Conservation (phyloP, 202 grass and related monocot genomes). For the Digitaria exilis region DNA sequence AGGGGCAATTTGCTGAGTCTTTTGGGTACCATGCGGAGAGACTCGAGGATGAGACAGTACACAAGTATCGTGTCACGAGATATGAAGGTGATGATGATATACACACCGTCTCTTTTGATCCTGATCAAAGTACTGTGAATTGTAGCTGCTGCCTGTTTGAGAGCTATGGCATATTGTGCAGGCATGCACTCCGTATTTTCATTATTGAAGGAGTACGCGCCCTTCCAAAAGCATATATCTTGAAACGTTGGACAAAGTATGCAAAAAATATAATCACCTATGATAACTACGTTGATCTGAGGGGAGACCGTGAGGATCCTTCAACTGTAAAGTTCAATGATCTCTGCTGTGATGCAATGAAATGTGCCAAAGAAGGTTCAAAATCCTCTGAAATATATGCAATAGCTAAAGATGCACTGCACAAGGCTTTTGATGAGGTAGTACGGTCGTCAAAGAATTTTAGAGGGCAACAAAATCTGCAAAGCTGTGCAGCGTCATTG, state of each 20-base stretch:
- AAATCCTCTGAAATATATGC: slow-evolving; percentile 65
- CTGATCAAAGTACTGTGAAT: slow-evolving; percentile 50
- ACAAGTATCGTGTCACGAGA: slow-evolving; percentile 57
- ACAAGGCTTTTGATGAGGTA: slow-evolving; percentile 69
- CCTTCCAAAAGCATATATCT: slow-evolving; percentile 75
- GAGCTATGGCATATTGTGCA: slow-evolving; percentile 88
- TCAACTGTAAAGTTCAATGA: slow-evolving; percentile 65
- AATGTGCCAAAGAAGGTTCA: slow-evolving; percentile 84
- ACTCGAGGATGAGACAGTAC: slow-evolving; percentile 59
- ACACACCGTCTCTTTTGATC: slow-evolving; percentile 62
- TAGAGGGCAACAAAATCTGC: slow-evolving; percentile 39
- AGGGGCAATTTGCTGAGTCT: slow-evolving; percentile 85
- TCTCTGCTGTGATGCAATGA: slow-evolving; percentile 67
- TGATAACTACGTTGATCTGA: slow-evolving; percentile 72
- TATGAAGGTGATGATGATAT: slow-evolving; percentile 65
- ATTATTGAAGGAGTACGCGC: slow-evolving; percentile 73
- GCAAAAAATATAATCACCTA: slow-evolving; percentile 59
- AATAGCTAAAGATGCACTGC: slow-evolving; percentile 81
- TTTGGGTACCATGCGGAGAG: slow-evolving; percentile 85
- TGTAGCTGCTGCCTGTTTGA: slow-evolving; percentile 89
- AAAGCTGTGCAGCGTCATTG: slow-evolving; percentile 41
- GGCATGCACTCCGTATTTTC: slow-evolving; percentile 80
- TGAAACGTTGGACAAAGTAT: slow-evolving; percentile 98
- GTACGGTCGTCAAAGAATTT: slow-evolving; percentile 55
- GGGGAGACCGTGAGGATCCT: slow-evolving; percentile 58